Base-by-base conservation (phyloP, 2,329 filamentous ascomycete genomes). In the Macrophomina phaseolina region DNA sequence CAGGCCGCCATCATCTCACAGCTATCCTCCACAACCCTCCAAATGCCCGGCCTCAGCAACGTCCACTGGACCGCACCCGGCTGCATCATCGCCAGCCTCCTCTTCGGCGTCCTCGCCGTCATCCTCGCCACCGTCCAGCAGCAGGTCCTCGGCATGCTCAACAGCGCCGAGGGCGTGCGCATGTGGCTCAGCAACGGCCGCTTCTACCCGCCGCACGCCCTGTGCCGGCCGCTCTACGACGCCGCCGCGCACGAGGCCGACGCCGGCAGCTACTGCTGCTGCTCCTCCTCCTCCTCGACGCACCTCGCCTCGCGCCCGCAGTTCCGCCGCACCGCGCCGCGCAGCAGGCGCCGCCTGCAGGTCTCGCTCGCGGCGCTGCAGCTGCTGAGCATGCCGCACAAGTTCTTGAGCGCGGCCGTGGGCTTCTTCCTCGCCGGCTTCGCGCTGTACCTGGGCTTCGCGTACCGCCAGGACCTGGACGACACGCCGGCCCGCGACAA, bases 121-220 rank as follows among this genome's bases (percentile, higher is more conserved):
- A 63, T 63, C 46, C 60, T 63, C 46, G 32, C 45, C 60, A 40
- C 46, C 5, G 9, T 63, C 32, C 60, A 63, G 48, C 60, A 63
- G 28, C 60, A 63, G 36, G 14, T 51, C 32, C 46, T 63, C 18
- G 60, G 60, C 16, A 63, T 51, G 45, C 60, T 63, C 18, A 51
- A 38, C 46, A 63, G 48, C 36, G n/a, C 60, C 2, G 60, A 63
- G 11, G 60, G 60, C 34, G 48, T 63, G 7, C 60, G 60, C 46
- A 63, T 63, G 60, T 63, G 60, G 60, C 48, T 63, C 34, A 63
- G 60, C 48, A 63, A 63, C 34, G 60, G 60, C 7, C 60, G 38
- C 34, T 63, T 63, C 60, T 63, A 63, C 34, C 45, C 46, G 5
- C 60, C 60, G 4, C 60, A 63, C 45, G 30, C 18, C 18, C 34